Conservation (phyloP, 2,329 filamentous ascomycete species). For the Geosmithia morbida region DNA sequence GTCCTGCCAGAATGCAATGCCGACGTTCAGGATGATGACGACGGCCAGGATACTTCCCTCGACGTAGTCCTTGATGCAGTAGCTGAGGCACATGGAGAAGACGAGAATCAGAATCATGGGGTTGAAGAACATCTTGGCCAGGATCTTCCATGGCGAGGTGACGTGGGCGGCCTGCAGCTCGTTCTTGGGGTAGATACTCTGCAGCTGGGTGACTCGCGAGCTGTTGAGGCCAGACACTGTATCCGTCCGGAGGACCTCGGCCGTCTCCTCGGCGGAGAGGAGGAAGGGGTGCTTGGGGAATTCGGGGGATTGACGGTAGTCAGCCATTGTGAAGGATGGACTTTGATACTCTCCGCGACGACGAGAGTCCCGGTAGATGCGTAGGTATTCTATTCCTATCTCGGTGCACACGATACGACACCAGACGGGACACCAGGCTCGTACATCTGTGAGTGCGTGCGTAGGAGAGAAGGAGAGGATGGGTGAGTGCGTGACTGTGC, state of each 20-base stretch:
- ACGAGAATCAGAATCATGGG: conserved; percentile 67
- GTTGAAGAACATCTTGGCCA: conserved; percentile 60
- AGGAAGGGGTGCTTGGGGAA: conserved; percentile 45
- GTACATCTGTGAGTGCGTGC: too few species aligned
- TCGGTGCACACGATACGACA: too few species aligned
- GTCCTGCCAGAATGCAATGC: conserved; percentile 53
- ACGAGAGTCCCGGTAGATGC: too few species aligned
- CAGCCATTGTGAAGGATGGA: conserved; percentile 22
- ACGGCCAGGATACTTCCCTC: conserved; percentile 53
- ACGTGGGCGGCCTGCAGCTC: conserved; percentile 55
- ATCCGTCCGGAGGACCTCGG: conserved; percentile 45
- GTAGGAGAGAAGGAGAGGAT: too few species aligned
- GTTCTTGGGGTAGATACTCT: conserved; percentile 49
- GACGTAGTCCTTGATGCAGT: conserved; percentile 51
- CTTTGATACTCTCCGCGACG: too few species aligned
- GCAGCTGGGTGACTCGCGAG: conserved; percentile 41
- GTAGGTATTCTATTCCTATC: too few species aligned
- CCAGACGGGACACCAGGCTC: too few species aligned
- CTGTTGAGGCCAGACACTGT: conserved; percentile 52
- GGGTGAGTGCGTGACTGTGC: too few species aligned
- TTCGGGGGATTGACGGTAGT: conserved; percentile 5
- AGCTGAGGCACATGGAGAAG: conserved; percentile 61
- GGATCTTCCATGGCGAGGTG: conserved; percentile 57
- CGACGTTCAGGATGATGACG: conserved; percentile 55
- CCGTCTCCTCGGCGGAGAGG: conserved; percentile 47